Evolutionary conservation across 768 basidiomycete genomes (phyloP), one percentile per base, ranked within the genome.

Genomic region (Hygrophoropsis aurantiaca): DNA sequence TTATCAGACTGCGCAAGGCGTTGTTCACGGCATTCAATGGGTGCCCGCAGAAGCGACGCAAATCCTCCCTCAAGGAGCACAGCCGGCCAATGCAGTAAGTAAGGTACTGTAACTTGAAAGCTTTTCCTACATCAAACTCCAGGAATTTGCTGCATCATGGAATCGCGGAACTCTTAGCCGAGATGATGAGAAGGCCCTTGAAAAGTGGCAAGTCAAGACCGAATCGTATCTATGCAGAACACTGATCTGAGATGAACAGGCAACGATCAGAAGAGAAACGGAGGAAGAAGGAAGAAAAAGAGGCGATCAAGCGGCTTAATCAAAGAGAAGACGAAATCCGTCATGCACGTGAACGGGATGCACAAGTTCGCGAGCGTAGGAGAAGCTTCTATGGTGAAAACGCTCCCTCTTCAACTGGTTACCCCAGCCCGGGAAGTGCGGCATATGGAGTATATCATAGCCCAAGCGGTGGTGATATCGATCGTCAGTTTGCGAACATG

Each of bases 31-130:
- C 11, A 79, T 79, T 43, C 78, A 79, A 47, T 79, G 77, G 66
- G 70, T 88, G 21, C 85, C 86, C 16, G 80, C 78, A n/a, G 87
- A 90, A 55, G 74, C 83, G 1, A 84, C 83, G 0, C 69, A 75
- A 35, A 74, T 82, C 37, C 54, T 82, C 39, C 87, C 87, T 33
- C 41, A 66, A 10, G 84, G 81, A 4, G 82, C 82, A 21, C 77
- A 72, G 44, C 81, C 81, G 8, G 85, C 84, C 4, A 77, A 66
- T 55, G 60, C 72, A 39, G 86, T 84, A 45, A 58, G 75, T 63
- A 30, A 38, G 10, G 27, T 15, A 39, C 35, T 52, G 27, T 50
- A 42, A 48, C 42, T 24, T 25, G 11, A 16, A 18, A 20, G 40
- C 38, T 11, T 3, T 13, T 44, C 25, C 50, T 21, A 53, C 34